Conservation (phyloP, 2,329 filamentous ascomycete genomes). For the Fusarium sp. region DNA sequence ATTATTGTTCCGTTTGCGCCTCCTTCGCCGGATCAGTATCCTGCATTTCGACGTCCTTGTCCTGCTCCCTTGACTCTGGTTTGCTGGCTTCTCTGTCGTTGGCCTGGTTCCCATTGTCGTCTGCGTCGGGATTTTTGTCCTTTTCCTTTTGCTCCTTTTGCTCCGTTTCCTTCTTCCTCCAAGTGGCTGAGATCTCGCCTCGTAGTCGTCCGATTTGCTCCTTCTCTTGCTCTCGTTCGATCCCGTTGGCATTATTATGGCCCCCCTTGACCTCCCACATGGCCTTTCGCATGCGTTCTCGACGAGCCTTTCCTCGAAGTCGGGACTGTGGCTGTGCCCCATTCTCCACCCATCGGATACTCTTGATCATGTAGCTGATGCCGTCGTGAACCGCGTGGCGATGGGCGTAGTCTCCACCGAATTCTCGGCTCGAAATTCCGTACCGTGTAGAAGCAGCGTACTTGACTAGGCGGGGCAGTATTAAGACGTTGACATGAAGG, state of each 20-base stretch:
- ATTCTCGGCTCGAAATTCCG: constrained; percentile 85
- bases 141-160: constrained; percentile 44
- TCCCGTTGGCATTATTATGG: constrained; percentile 48
- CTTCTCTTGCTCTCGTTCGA: constrained; percentile 42
- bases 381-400: constrained; percentile 77
- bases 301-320: constrained; percentile 65
- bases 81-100: constrained; percentile 18
- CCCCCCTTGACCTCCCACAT: constrained; percentile 63
- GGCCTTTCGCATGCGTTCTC: constrained; percentile 68
- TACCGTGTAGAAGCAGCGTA: constrained; percentile 82
- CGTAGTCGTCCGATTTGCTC: constrained; percentile 40
- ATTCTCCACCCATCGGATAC: constrained; percentile 85
- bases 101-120: constrained; percentile 62
- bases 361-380: constrained; percentile 86
- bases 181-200: constrained; percentile 50
- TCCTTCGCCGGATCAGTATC: constrained; percentile 38
- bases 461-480: constrained; percentile 82
- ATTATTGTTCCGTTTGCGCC: constrained; percentile 30
- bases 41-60: constrained; percentile 51
- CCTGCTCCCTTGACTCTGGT: constrained; percentile 14
- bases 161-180: constrained; percentile 49
- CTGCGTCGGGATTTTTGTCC: constrained; percentile 49
- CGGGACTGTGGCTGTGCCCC: constrained; percentile 73
- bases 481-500: constrained; percentile 85
- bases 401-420: constrained; percentile 66